phyloP scores from a whole-genome alignment of 306 rosid species.

The Benincasa hispida region DNA sequence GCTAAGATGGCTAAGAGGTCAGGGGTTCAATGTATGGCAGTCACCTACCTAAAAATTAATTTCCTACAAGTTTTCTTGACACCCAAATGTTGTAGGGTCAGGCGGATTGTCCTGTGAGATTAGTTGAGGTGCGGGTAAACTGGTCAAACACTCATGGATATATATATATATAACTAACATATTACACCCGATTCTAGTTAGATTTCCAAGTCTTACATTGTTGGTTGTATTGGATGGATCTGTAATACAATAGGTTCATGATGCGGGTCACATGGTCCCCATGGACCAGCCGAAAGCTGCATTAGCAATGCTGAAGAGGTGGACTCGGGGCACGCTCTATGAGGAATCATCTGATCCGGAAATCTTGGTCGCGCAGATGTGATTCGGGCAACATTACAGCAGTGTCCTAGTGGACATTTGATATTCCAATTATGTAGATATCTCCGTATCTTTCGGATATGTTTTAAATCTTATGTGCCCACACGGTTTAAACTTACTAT shows the following conservation, averaged over 20 bases:
- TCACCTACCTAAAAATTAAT: too few species aligned
- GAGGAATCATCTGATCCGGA: conserved; percentile 19
- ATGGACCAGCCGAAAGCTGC: conserved; percentile 99
- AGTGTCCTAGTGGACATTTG: background rate
- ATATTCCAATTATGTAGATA: background rate
- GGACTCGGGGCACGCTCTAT: conserved; percentile 68
- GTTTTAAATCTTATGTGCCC: background rate
- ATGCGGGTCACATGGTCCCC: conserved; percentile 99
- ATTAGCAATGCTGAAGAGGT: conserved; percentile 75
- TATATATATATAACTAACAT: too few species aligned
- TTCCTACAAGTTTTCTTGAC: too few species aligned
- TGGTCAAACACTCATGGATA: too few species aligned
- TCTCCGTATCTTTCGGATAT: background rate
- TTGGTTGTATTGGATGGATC: too few species aligned
- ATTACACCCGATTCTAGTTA: too few species aligned
- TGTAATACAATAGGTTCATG: conserved; percentile 78
- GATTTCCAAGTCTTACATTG: too few species aligned
- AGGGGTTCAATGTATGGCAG: too few species aligned
- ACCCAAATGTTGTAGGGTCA: too few species aligned
- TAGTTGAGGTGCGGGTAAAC: too few species aligned
- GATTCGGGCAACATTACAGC: background rate
- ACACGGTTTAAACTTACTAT: background rate
- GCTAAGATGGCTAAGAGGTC: too few species aligned
- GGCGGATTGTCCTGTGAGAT: too few species aligned
- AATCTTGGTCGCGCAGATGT: conserved; percentile 50